Percentiles rank a stretch among this genome's conserved stretches.
These are phyloP conservation scores for Neurospora sp. DNA, from an alignment of 2,329 filamentous ascomycete genomes.

Conservation along the genomic window DNA sequence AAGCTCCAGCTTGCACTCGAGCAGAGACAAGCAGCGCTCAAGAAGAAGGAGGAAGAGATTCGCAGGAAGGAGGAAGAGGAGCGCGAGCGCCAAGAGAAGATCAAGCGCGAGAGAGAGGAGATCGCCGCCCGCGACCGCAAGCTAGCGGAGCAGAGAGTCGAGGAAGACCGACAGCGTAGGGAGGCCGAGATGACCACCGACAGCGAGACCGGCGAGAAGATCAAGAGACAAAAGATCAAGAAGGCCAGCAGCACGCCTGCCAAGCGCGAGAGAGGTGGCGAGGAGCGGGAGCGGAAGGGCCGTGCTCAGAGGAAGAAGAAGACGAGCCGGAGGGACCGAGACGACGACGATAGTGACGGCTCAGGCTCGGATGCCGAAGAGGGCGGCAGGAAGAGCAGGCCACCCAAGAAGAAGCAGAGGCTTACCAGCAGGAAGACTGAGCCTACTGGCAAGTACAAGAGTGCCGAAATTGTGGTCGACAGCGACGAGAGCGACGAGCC, in stretches of 20 bases:
- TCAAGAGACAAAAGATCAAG: slow-evolving; percentile 64
- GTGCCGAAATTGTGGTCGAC: slow-evolving; percentile 71
- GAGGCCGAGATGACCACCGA: slow-evolving; percentile 77
- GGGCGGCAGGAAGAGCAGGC: slow-evolving; percentile 39
- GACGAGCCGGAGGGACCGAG: slow-evolving; percentile 27
- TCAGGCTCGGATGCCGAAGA: slow-evolving; percentile 37
- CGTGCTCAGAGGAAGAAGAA: slow-evolving; percentile 48
- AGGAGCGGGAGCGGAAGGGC: slow-evolving; percentile 24
- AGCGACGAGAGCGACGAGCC: slow-evolving; percentile 42
- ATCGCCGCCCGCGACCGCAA: slow-evolving; percentile 69
- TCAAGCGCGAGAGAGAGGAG: slow-evolving; percentile 75
- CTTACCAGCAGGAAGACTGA: slow-evolving; percentile 39
- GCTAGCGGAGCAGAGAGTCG: slow-evolving; percentile 59
- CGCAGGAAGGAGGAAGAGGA: slow-evolving; percentile 58
- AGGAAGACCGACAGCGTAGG: slow-evolving; percentile 58
- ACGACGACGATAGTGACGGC: slow-evolving; percentile 22
- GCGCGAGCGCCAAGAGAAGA: slow-evolving; percentile 65
- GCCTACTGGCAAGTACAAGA: slow-evolving; percentile 65
- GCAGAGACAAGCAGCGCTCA: slow-evolving; percentile 70
- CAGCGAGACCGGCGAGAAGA: slow-evolving; percentile 69
- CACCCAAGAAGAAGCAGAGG: slow-evolving; percentile 53
- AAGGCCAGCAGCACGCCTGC: slow-evolving; percentile 26
- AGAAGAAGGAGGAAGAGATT: slow-evolving; percentile 67
- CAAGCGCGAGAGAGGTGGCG: slow-evolving; percentile 24
- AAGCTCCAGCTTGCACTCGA: slow-evolving; percentile 75